Conservation (phyloP, 805 yeast species). For the Naumovozyma baii region DNA sequence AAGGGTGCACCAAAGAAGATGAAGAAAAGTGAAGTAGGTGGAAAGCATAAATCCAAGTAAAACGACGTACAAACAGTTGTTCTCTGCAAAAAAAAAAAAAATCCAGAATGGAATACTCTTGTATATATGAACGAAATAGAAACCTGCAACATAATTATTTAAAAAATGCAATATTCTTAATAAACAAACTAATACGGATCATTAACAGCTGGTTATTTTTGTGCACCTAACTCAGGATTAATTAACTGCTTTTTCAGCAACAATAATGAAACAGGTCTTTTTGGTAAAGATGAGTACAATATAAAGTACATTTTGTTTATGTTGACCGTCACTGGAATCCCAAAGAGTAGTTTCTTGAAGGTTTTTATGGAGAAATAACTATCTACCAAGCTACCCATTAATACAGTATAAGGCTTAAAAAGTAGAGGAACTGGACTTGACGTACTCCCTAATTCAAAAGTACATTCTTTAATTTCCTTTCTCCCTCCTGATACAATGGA, state of each 20-base stretch:
- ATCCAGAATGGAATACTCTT: too few relatives aligned
- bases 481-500: constrained; percentile 6
- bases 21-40: constrained; percentile 35
- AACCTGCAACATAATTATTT: background rate
- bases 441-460: constrained; percentile 31
- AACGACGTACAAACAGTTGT: background rate
- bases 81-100: too few relatives aligned
- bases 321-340: constrained; percentile 37
- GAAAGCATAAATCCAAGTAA: constrained; percentile 35
- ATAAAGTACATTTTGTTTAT: constrained; percentile 41
- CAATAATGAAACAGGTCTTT: constrained; percentile 21
- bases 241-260: background rate
- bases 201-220: background rate
- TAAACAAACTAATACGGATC: background rate
- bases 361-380: constrained; percentile 38
- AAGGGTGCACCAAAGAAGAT: constrained; percentile 81
- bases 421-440: constrained; percentile 38
- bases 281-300: constrained; percentile 45
- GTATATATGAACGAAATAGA: background rate
- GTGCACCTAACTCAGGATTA: too few relatives aligned
- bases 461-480: constrained; percentile 6
- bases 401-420: constrained; percentile 39
- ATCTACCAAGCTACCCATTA: constrained; percentile 32
- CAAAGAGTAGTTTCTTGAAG: constrained; percentile 35
- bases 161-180: background rate